Evolutionary conservation across 2,329 filamentous ascomycete species (phyloP), one percentile per base, ranked within the genome.

Genomic region (Colletotrichum godetiae): DNA sequence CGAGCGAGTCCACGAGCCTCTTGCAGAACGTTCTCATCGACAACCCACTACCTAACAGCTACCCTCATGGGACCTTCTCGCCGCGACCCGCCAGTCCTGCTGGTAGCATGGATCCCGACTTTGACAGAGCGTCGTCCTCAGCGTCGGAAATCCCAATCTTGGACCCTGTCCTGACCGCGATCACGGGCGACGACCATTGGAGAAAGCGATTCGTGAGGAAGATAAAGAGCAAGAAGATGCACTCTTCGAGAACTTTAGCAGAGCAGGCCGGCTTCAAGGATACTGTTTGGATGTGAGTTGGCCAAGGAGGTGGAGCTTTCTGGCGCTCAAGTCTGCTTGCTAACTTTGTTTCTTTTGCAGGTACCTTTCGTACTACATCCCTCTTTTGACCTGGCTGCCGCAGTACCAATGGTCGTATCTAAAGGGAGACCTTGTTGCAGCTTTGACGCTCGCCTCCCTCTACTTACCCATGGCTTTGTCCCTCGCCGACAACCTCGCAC

Each of bases 381-480:
- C 97, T 0, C 94, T 95, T 74, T 86, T 98, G 76, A 95, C 93
- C 76, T 99, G 97, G 97, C 92, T 97, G 75, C 88, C 87, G 65
- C 94, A 98, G 83, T 99, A 99, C 83, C 91, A 90, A 77, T 92
- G 91, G 88, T 89, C 91, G 4, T 98, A 94, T 82, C 83, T 98
- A 60, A 91, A 92, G 77, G 97, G 97, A 60, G 97, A 99, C 82
- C 84, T 98, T 22, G 87, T 97, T 15, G 93, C 96, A 10, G 95
- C 96, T 61, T 82, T 98, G 75, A 98, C 97, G n/a, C 93, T 99
- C 86, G 94, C 96, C n/a, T 98, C 95, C 31, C 97, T 99, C 85
- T 99, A 99, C 82, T 93, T 99, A 49, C 97, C 97, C 64, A 98
- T 99, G 95, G 93, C 95, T 0, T 89, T 99, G 15, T 98, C 97